A percentile compares a stretch with the other conserved stretches of the same genome.
These are phyloP conservation scores for Trichodelitschia bisporula DNA, from an alignment of 495 filamentous ascomycete species.

Conservation along the genomic window DNA sequence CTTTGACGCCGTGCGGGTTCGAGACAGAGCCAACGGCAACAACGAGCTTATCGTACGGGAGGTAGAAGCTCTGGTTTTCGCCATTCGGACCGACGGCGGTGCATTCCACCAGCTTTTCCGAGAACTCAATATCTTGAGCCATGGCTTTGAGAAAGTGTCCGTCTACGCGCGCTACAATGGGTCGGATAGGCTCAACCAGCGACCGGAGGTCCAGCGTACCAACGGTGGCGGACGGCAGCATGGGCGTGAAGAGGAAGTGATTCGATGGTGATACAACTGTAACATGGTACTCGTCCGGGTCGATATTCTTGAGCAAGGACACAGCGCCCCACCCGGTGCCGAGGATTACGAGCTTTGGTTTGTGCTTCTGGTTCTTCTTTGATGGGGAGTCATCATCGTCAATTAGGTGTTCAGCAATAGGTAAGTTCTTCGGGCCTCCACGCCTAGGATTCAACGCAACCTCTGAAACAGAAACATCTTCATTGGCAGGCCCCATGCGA, in stretches of 20 bases:
- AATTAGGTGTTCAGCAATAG: constrained; percentile 64
- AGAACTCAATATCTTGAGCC: constrained; percentile 78
- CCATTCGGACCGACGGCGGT: constrained; percentile 47
- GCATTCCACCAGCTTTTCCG: constrained; percentile 70
- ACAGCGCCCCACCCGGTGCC: constrained; percentile 94
- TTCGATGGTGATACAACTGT: constrained; percentile 85
- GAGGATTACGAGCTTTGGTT: constrained; percentile 76
- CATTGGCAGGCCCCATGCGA: constrained; percentile 31
- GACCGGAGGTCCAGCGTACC: constrained; percentile 80
- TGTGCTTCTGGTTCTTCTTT: constrained; percentile 45
- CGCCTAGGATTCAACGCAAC: constrained; percentile 54
- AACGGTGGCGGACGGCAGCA: constrained; percentile 90
- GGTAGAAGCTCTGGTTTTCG: constrained; percentile 54
- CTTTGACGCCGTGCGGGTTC: constrained; percentile 89
- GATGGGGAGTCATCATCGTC: constrained; percentile 62
- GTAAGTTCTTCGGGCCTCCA: constrained; percentile 90
- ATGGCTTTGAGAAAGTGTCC: constrained; percentile 78
- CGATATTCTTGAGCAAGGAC: constrained; percentile 69
- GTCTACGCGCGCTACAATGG: constrained; percentile 47
- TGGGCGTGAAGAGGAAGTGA: constrained; percentile 94
- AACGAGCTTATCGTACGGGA: constrained; percentile 97
- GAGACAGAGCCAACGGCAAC: constrained; percentile 79
- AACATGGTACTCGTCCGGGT: constrained; percentile 78
- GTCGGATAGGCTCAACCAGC: constrained; percentile 75
- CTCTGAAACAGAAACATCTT: constrained; percentile 62